Percentiles rank a stretch among this genome's conserved stretches.
phyloP scores from a whole-genome alignment of 2,329 filamentous ascomycete species.

The Trichoderma lentiforme region DNA sequence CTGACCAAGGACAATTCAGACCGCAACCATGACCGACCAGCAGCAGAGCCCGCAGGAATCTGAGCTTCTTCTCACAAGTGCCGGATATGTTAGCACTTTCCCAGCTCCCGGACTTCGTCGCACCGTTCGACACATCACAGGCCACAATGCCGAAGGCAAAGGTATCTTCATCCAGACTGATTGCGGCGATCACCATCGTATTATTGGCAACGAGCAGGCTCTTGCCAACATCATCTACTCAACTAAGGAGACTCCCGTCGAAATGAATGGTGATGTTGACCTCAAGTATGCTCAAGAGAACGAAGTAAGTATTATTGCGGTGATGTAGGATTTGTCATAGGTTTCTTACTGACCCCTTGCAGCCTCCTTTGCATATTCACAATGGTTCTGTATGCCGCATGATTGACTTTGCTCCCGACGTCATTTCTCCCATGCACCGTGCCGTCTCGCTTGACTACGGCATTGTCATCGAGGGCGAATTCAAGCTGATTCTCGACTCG shows the following conservation, averaged over 20 bases:
- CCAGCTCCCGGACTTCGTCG: constrained; percentile 20
- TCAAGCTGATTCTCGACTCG: constrained; percentile 51
- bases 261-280: constrained; percentile 25
- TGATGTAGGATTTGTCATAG: too few relatives aligned
- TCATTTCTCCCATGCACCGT: constrained; percentile 45
- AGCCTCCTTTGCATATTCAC: constrained; percentile 9
- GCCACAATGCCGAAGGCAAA: constrained; percentile 24
- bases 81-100: constrained; percentile 13
- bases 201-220: constrained; percentile 26
- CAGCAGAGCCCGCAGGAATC: background rate
- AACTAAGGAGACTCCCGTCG: constrained; percentile 25
- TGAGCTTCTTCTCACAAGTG: background rate
- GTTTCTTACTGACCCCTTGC: too few relatives aligned
- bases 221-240: constrained; percentile 31
- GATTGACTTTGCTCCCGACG: constrained; percentile 45
- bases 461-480: constrained; percentile 50
- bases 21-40: background rate
- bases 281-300: constrained; percentile 21
- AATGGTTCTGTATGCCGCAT: constrained; percentile 43
- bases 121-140: constrained; percentile 20
- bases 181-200: constrained; percentile 28
- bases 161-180: constrained; percentile 27
- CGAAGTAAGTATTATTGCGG: background rate
- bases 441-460: constrained; percentile 55
- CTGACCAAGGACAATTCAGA: too few relatives aligned